Evolutionary conservation across 768 basidiomycete species (phyloP), one percentile per base, ranked within the genome.

Genomic region (Lactarius vividus): DNA sequence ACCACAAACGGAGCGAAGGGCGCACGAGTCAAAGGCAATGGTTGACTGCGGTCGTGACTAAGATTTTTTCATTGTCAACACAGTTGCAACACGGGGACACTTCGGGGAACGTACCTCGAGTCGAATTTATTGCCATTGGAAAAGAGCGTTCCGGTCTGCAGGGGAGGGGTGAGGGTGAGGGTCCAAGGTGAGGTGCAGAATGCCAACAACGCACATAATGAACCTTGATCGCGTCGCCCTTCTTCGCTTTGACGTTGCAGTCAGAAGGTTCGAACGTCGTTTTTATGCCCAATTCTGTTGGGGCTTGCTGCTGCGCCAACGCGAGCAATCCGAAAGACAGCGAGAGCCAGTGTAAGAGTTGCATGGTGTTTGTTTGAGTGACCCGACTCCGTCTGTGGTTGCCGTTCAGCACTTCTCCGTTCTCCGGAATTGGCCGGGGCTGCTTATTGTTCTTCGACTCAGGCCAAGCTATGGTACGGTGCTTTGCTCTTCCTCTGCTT

Each of bases 41-140:
- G 93, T 59, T 77, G 72, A 62, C 84, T 84, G 44, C 95, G 89
- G 79, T 94, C 90, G 63, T 77, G 75, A 75, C 91, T 92, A 58
- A 20, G 53, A 49, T 44, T 54, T 44, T 44, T 54, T 35, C 9
- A 16, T 1, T 8, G 33, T 59, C 29, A 69, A 39, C 39, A 2
- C 2, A 5, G 31, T 23, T 13, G 35, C 56, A 53, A 28, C 40
- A 35, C n/a, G 23, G n/a, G 39, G 31, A 6, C 28, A 0, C 33
- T 44, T 33, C 23, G 9, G 20, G 20, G 1, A 57, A 71, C 82
- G 8, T 72, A 89, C 84, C 92, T 94, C 10, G 93, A 95, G 76
- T 98, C 95, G 71, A 98, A 98, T 74, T 95, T 90, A 65, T 83
- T 83, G 9, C 94, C 94, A 59, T 81, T 86, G 11, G 83, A 76